These are phyloP conservation scores for Cladosporium sp. DNA, from an alignment of 2,329 filamentous ascomycete genomes.

Conservation along the genomic window DNA sequence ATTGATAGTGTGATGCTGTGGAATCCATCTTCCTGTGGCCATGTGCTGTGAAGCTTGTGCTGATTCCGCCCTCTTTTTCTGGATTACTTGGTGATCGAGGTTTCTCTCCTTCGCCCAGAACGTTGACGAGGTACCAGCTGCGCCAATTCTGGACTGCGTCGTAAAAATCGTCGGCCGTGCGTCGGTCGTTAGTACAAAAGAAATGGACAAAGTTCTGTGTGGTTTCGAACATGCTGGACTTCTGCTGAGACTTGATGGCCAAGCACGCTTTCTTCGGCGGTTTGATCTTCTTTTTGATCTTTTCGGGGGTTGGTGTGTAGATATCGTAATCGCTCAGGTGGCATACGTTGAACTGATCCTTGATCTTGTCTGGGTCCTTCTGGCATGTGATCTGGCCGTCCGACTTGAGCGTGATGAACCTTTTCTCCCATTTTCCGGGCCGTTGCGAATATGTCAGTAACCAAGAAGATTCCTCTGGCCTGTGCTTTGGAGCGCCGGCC, in stretches of 20 bases:
- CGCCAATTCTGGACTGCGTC: constrained; percentile 71
- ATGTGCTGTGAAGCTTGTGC: constrained; percentile 7
- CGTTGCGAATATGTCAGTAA: constrained; percentile 75
- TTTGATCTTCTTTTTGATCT: constrained; percentile 64
- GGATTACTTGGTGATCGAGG: constrained; percentile 12
- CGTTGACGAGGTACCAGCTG: constrained; percentile 82
- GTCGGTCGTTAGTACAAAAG: constrained; percentile 71
- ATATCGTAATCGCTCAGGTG: constrained; percentile 91
- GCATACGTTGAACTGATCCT: constrained; percentile 66
- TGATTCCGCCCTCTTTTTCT: constrained; percentile 8
- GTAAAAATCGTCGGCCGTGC: constrained; percentile 63
- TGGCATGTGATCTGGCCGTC: constrained; percentile 67
- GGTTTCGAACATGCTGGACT: constrained; percentile 73
- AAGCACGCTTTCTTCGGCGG: constrained; percentile 81
- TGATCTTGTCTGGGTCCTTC: constrained; percentile 62
- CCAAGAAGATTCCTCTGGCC: constrained; percentile 61
- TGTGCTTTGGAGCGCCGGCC: constrained; percentile 54
- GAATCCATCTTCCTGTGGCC: constrained; percentile 25
- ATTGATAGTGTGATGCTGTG: constrained; percentile 49
- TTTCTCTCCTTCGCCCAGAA: constrained; percentile 52
- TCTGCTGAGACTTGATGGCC: constrained; percentile 88
- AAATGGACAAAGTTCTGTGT: constrained; percentile 87
- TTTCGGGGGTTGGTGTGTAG: constrained; percentile 66
- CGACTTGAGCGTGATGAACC: constrained; percentile 64
- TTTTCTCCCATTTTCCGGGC: constrained; percentile 82